Evolutionary conservation across 345 rosid genomes (phyloP).

Genomic region (Alliaria petiolata): DNA sequence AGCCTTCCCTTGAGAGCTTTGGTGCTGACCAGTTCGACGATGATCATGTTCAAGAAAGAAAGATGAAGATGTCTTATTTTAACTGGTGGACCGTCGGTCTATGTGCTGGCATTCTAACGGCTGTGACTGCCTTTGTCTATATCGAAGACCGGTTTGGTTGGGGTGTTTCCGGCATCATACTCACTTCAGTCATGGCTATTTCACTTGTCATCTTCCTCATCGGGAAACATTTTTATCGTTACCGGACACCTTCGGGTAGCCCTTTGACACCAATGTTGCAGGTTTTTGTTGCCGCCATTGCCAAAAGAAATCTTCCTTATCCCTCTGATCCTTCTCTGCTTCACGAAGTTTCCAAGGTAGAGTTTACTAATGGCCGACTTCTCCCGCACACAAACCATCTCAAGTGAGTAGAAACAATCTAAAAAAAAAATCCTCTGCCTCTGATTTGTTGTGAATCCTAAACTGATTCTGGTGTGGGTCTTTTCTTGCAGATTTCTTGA

Average conservation of each 20-base stretch:
- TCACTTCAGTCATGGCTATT: slow-evolving; percentile 50
- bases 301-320: slow-evolving; percentile 57
- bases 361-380: slow-evolving; percentile 42
- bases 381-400: slow-evolving; percentile 62
- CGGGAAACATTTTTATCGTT: slow-evolving; percentile 75
- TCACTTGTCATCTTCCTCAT: slow-evolving; percentile 59
- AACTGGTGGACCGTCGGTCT: slow-evolving; percentile 90
- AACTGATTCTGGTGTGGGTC: neutral
- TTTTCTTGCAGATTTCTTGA: slow-evolving; percentile 65
- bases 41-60: slow-evolving; percentile 61
- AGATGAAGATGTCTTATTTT: slow-evolving; percentile 84
- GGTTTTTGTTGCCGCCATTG: slow-evolving; percentile 71
- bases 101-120: slow-evolving; percentile 66
- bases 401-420: slow-evolving; percentile 44
- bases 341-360: slow-evolving; percentile 43
- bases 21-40: slow-evolving; percentile 98
- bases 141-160: slow-evolving; percentile 75
- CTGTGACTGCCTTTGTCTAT: slow-evolving; percentile 70
- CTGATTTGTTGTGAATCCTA: neutral
- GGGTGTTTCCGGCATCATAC: slow-evolving; percentile 70
- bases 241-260: slow-evolving; percentile 60
- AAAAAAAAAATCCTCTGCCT: neutral
- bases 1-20: slow-evolving; percentile 90
- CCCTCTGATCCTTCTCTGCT: slow-evolving; percentile 53
- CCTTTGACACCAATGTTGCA: slow-evolving; percentile 82